Base-by-base conservation (phyloP, 495 filamentous ascomycete species). In the Penicillium nucicola region DNA sequence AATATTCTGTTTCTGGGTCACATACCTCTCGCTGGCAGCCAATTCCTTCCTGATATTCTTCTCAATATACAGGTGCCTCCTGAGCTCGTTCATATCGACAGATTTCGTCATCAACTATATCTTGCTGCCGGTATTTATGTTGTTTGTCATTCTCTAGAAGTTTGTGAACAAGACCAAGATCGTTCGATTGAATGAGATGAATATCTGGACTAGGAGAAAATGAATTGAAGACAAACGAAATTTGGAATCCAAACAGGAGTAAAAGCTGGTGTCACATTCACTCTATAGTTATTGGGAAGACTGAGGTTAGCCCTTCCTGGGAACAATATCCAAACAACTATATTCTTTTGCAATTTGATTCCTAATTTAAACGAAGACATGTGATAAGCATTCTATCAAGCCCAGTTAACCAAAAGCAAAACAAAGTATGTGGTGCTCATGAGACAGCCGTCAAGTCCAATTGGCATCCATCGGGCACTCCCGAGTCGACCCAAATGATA, bases 91-190 rank as follows among this genome's bases (percentile, higher is more conserved):
- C 48, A 74, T 75, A 33, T 76, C 75, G 2, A 76, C 75, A 2
- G 71, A 75, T 18, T 86, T 89, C 56, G 80, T 89, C 11, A 78
- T 84, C 42, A 83, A 79, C 18, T 89, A 89, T 58, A 82, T 89
- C 49, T 61, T 87, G 5, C 55, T 89, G 15, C 84, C 84, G 3
- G 74, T 89, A 0, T 89, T 86, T 52, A 69, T 71, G 8, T 47
- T 86, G 6, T 81, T 87, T 40, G 81, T 77, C 40, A 20, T 80
- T 2, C 75, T 61, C 0, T 87, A 80, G 48, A 87, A 87, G 58
- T 42, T 84, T 6, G 70, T 71, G 56, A 75, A 79, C 52, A 83
- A 80, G 58, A 86, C 84, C 0, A 69, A 67, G 33, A 56, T 77
- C 55, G 76, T 80, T 40, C 58, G 62, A 20, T 40, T 78, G 5